Percentiles rank a stretch among this genome's conserved stretches.
phyloP scores from a whole-genome alignment of 2,329 filamentous ascomycete genomes.

The Rutstroemia sp. region DNA sequence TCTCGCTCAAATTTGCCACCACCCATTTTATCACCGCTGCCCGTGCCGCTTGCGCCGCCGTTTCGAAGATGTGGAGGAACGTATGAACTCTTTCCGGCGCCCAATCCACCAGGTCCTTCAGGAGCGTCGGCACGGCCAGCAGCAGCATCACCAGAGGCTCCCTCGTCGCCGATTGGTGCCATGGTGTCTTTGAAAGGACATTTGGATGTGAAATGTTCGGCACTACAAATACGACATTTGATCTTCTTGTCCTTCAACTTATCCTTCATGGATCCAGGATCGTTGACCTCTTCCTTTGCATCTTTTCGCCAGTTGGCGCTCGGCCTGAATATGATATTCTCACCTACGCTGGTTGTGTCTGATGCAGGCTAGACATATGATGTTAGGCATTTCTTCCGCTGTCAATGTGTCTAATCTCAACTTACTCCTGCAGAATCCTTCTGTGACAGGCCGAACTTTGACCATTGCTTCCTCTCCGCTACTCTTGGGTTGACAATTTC shows the following conservation, averaged over 20 bases:
- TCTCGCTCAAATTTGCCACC: constrained; percentile 89
- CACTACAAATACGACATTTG: constrained; percentile 98
- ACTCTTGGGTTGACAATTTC: constrained; percentile 95
- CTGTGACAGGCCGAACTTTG: constrained; percentile 86
- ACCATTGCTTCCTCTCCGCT: constrained; percentile 86
- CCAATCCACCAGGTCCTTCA: constrained; percentile 47
- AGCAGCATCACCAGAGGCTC: constrained; percentile 43
- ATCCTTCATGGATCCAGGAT: constrained; percentile 68
- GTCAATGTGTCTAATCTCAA: background rate
- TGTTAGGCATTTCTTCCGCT: background rate
- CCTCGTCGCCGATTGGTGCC: constrained; percentile 69
- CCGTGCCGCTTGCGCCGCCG: constrained; percentile 46
- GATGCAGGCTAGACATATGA: constrained; percentile 8
- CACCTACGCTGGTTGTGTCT: constrained; percentile 37
- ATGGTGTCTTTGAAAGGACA: constrained; percentile 99
- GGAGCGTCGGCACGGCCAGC: constrained; percentile 39
- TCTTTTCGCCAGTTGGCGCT: constrained; percentile 90
- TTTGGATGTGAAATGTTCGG: constrained; percentile 97
- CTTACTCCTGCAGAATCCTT: constrained; percentile 66
- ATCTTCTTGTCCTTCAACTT: constrained; percentile 98
- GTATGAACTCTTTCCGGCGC: constrained; percentile 71
- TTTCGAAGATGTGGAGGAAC: constrained; percentile 90
- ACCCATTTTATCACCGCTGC: constrained; percentile 73
- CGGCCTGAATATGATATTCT: constrained; percentile 97
- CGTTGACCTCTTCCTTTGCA: constrained; percentile 72